These are phyloP conservation scores for Panicum hallii DNA, from an alignment of 202 grass and related monocot genomes.

Conservation along the genomic window DNA sequence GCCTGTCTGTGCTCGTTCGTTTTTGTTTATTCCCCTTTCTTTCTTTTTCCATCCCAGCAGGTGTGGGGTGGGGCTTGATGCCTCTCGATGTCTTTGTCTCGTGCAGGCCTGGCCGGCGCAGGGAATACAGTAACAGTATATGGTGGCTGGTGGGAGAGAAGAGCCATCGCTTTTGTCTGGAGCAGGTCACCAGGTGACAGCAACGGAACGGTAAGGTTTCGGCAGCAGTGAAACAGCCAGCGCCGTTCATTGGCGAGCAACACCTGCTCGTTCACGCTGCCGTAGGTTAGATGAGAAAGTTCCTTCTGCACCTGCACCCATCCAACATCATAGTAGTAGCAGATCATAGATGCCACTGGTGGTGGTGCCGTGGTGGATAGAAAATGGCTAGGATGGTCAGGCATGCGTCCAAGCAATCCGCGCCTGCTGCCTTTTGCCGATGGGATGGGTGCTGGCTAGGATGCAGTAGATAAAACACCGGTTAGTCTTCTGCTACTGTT, in stretches of 20 bases:
- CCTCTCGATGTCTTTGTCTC: slow-evolving; percentile 35
- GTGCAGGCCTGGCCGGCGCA: slow-evolving; percentile 5
- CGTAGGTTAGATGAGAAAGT: slow-evolving; percentile 27
- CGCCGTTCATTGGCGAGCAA: background rate
- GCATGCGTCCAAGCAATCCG: slow-evolving; percentile 17
- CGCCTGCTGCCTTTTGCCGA: background rate
- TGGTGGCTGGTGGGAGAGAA: background rate
- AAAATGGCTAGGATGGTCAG: background rate
- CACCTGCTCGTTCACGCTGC: background rate
- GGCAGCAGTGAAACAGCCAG: background rate
- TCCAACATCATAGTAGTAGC: background rate
- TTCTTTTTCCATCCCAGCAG: background rate
- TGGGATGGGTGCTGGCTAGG: background rate
- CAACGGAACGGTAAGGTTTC: slow-evolving; percentile 40
- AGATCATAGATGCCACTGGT: background rate
- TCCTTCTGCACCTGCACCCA: background rate
- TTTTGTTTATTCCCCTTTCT: slow-evolving; percentile 17
- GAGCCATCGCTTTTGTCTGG: slow-evolving; percentile 32
- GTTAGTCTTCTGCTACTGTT: slow-evolving; percentile 10
- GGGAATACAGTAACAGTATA: background rate
- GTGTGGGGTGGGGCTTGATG: slow-evolving; percentile 45
- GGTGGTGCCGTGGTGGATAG: background rate
- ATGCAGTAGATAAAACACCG: background rate
- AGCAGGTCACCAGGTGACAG: background rate
- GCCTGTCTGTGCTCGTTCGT: background rate